phyloP scores from a whole-genome alignment of 225 moss, liverwort and hornwort genomes.

The Climacium dendroides region DNA sequence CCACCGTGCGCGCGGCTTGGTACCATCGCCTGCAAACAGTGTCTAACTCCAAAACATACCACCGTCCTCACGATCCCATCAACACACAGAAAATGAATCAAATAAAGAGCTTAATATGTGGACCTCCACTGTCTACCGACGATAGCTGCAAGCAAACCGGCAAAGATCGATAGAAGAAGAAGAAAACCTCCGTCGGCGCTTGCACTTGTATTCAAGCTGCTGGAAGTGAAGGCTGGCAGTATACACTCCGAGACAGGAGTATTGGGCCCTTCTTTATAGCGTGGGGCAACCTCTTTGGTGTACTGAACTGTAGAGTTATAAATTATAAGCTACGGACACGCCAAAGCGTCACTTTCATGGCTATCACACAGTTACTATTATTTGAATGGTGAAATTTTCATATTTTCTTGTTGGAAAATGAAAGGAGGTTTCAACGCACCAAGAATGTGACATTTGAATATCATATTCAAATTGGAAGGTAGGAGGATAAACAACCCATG shows the following conservation, averaged over 20 bases:
- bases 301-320: neutral
- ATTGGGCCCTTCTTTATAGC: neutral
- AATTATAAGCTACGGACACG: too few species aligned
- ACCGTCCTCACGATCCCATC: neutral
- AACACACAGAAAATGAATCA: neutral
- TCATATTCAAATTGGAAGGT: rapidly evolving
- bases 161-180: neutral
- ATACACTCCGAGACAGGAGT: neutral
- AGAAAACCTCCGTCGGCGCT: neutral
- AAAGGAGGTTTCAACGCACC: neutral
- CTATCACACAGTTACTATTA: neutral
- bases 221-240: neutral
- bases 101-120: too few species aligned
- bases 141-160: neutral
- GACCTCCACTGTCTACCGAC: neutral
- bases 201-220: neutral
- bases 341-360: neutral
- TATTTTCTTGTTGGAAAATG: neutral
- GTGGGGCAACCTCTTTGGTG: too few species aligned
- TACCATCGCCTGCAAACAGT: neutral
- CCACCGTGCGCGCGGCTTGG: neutral
- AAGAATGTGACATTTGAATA: neutral
- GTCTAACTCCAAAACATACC: neutral
- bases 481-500: too few species aligned
- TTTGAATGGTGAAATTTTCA: too few species aligned